Percentiles rank a stretch among this genome's conserved stretches.
phyloP scores from a whole-genome alignment of 768 basidiomycete genomes.

The Mycena pura region DNA sequence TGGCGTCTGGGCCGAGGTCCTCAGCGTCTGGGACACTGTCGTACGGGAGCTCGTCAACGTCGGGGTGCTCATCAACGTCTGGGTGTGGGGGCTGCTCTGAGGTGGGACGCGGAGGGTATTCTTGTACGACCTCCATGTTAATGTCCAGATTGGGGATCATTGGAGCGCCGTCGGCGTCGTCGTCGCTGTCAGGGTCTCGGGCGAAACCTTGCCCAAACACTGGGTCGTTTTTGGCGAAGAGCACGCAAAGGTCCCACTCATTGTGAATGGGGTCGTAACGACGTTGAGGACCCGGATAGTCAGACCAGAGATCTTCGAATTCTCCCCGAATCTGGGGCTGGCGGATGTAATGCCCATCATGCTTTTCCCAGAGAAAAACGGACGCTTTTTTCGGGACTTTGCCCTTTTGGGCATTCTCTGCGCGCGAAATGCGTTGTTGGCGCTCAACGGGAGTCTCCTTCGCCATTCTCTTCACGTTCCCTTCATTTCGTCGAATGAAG shows the following conservation, averaged over 20 bases:
- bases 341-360: background rate
- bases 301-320: background rate
- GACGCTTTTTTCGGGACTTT: background rate
- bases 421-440: background rate
- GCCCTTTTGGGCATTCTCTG: background rate
- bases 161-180: background rate
- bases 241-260: constrained; percentile 1
- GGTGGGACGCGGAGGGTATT: too few species aligned
- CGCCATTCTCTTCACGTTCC: background rate
- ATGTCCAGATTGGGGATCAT: background rate
- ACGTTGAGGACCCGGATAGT: background rate
- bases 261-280: background rate
- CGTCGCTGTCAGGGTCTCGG: background rate
- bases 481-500: background rate
- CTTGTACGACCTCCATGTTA: background rate
- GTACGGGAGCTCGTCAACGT: background rate
- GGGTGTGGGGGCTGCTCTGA: background rate
- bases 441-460: background rate
- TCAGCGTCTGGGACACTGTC: background rate
- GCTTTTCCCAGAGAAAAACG: background rate
- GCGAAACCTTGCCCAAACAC: background rate
- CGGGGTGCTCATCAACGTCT: too few species aligned
- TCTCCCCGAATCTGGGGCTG: background rate
- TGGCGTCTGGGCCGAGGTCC: background rate
- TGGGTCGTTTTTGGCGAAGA: background rate